These are phyloP conservation scores for Mallotus nudiflorus DNA, from an alignment of 345 rosid species.

Conservation along the genomic window DNA sequence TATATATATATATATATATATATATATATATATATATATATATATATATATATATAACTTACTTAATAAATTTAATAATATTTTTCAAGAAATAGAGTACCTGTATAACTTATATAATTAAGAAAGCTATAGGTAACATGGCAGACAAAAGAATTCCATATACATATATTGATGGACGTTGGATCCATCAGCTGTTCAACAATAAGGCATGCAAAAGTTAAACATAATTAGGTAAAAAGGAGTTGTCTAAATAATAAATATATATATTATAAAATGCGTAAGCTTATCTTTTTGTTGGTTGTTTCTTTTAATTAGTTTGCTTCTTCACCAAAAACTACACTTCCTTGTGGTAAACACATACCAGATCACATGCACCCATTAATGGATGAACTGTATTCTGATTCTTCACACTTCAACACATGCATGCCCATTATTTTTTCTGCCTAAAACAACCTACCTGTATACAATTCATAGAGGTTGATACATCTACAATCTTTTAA, in stretches of 20 bases:
- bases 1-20: too few relatives aligned
- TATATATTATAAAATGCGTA: not conserved
- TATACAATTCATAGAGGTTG: not conserved
- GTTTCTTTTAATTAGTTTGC: not conserved
- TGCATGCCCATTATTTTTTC: not conserved
- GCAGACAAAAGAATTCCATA: not conserved
- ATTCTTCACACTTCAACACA: conserved; percentile 13
- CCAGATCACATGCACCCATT: not conserved
- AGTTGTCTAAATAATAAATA: not conserved
- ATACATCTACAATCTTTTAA: not conserved
- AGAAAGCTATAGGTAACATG: not conserved
- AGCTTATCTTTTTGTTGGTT: not conserved
- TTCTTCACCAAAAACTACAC: not conserved
- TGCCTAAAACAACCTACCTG: not conserved
- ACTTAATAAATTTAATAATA: too few relatives aligned
- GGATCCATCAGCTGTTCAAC: not conserved
- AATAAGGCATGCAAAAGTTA: too few relatives aligned
- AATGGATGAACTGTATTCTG: conserved; percentile 13
- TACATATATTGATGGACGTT: too few relatives aligned
- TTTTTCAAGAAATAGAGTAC: too few relatives aligned
- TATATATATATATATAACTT: too few relatives aligned
- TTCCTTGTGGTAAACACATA: not conserved
- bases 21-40: too few relatives aligned
- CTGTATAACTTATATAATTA: too few relatives aligned
- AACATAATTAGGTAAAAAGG: not conserved